Base-by-base conservation (phyloP, 108 stramenopile species). In the Skeletonema grethae region DNA sequence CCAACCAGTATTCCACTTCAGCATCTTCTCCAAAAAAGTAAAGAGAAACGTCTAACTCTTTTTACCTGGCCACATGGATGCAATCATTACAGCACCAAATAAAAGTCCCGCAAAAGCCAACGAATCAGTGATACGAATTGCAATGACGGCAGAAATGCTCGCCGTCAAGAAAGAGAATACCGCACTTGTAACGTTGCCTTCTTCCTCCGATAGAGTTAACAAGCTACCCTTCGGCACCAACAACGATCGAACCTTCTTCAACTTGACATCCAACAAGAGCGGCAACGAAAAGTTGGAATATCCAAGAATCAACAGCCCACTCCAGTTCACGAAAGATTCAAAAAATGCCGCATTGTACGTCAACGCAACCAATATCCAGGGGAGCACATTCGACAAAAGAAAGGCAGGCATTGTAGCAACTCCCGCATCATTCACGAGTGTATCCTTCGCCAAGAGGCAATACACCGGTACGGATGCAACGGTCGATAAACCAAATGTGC, bases 301-400 rank as follows among this genome's bases (percentile, higher is more conserved):
- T 34, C 76, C 76, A 13, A 77, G 53, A 36, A 77, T 77, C 22
- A 77, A 57, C 16, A 77, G 39, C 1, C 76, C 76, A 20, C 61
- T 63, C 76, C 76, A 77, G 35, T 77, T 77, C 24, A 77, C 76
- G 65, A 77, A 77, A 10, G 76, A 69, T 56, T 77, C 76, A 50
- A 77, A 77, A 43, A 70, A 77, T 59, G 68, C 36, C 15, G 76
- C 76, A 50, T 77, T 77, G 69, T 77, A 77, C 7, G 76, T 77
- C 63, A 77, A 65, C 6, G 76, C 76, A 11, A 77, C 69, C 62
- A 77, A 48, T 16, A 77, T 46, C 76, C 76, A 77, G 8, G 76
- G 76, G 31, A 77, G 31, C 11, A 77, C 69, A 59, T 77, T 77
- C 15, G 69, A 69, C 5, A 77, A 59, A 15, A 69, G 31, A 32